Evolutionary conservation across 805 yeast species (phyloP).

Genomic region (Ogataea paradorogensis): DNA sequence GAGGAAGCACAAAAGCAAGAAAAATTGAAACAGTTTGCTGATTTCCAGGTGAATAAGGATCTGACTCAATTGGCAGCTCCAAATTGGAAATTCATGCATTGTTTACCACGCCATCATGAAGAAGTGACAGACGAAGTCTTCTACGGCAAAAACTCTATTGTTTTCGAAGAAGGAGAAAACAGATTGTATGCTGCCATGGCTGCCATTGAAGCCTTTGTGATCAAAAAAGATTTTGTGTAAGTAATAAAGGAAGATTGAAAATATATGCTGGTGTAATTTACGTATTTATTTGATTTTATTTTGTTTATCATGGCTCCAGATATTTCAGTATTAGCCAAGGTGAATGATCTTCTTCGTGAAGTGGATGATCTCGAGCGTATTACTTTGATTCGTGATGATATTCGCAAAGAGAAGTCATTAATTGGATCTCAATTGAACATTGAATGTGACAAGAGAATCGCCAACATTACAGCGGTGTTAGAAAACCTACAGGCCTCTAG

Average conservation of each 20-base stretch:
- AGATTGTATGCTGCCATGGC: conserved; percentile 96
- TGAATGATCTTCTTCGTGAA: conserved; percentile 25
- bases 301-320: conserved; percentile 17
- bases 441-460: conserved; percentile 53
- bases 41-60: conserved; percentile 77
- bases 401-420: conserved; percentile 66
- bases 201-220: conserved; percentile 83
- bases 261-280: background rate
- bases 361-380: conserved; percentile 54
- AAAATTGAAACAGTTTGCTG: conserved; percentile 76
- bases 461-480: conserved; percentile 24
- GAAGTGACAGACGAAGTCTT: conserved; percentile 94
- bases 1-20: conserved; percentile 75
- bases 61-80: conserved; percentile 63
- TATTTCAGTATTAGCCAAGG: conserved; percentile 17
- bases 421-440: conserved; percentile 72
- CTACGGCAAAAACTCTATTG: conserved; percentile 78
- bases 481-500: conserved; percentile 30
- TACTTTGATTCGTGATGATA: conserved; percentile 48
- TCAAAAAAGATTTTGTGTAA: conserved; percentile 60
- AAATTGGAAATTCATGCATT: conserved; percentile 93
- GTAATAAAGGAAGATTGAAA: background rate
- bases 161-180: conserved; percentile 95
- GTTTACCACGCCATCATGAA: conserved; percentile 92
- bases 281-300: background rate